Evolutionary conservation across 2,329 filamentous ascomycete species (phyloP), one percentile per base, ranked within the genome.

Genomic region (Ophiostoma angusticollis): DNA sequence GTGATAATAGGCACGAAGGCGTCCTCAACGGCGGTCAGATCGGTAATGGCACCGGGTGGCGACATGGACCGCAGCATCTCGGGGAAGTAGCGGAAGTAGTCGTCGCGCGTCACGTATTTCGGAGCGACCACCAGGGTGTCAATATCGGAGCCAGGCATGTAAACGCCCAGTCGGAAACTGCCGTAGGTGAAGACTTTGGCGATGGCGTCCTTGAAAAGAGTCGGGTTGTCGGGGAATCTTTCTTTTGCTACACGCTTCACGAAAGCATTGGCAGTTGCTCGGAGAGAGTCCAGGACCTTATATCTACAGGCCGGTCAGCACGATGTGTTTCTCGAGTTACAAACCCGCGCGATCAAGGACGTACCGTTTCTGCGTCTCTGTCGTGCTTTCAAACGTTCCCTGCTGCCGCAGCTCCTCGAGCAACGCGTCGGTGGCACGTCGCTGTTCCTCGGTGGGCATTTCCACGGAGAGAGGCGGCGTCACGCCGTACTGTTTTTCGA

Each of bases 1-100:
- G 95, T 96, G 65, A 98, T 96, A 56, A 98, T 93, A 34, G 91
- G 91, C 7, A 96, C 89, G 53, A 84, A 93, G 4, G 89, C 85
- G 53, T 93, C 89, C 34, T 80, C 80, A 27, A 98, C 91, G 0
- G 81, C 75, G 2, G 84, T 80, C 52, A 95, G 68, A 55, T 93
- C 84, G 44, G 82, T 80, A 50, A 96, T 84, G 43, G 86, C 71
- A n/a, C 78, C 82, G 27, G 75, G 64, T 8, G 81, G 75, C 1
- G 84, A 78, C 72, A 91, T 80, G 48, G 79, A 70, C 49, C 80
- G 65, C 35, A 98, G 73, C 34, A 93, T 64, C 16, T 74, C 67
- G n/a, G 87, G 87, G 50, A 95, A 95, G 51, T 82, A 68, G 37
- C 82, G 66, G 64, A 98, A 98, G 65, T 94, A 98, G 59, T 98